These are phyloP conservation scores for Moelleriella libera DNA, from an alignment of 2,329 filamentous ascomycete genomes.

Conservation along the genomic window DNA sequence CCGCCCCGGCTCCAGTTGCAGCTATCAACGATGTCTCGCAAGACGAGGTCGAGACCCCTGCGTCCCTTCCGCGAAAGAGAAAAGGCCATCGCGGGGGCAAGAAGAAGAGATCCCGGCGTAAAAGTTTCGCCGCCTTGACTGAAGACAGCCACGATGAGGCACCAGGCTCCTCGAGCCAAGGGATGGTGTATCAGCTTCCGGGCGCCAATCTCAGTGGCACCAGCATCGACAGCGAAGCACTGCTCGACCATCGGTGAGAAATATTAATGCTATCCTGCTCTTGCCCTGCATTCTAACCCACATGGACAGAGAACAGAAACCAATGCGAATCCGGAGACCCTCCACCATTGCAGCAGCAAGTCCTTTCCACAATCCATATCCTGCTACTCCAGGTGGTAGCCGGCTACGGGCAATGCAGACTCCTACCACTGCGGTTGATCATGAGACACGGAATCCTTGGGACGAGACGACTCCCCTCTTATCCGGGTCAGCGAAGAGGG, in stretches of 20 bases:
- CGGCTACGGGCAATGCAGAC: constrained; percentile 21
- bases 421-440: constrained; percentile 29
- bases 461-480: constrained; percentile 44
- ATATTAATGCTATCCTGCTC: neutral
- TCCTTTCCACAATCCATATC: constrained; percentile 20
- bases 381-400: constrained; percentile 13
- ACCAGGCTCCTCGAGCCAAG: constrained; percentile 19
- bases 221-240: constrained; percentile 76
- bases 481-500: constrained; percentile 16
- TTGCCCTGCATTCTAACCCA: neutral
- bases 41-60: neutral
- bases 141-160: constrained; percentile 34
- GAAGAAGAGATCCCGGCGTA: constrained; percentile 62
- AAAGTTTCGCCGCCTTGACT: constrained; percentile 60
- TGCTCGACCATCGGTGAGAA: constrained; percentile 70
- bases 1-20: constrained; percentile 3
- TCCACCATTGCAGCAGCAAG: constrained; percentile 27
- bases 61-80: constrained; percentile 35
- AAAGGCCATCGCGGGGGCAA: constrained; percentile 65
- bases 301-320: constrained; percentile 36
- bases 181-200: constrained; percentile 37
- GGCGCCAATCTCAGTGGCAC: constrained; percentile 58
- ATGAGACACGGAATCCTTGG: constrained; percentile 25
- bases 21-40: constrained; percentile 1
- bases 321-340: constrained; percentile 49